Evolutionary conservation across 1,139 yeast genomes (phyloP), one percentile per base, ranked within the genome.

Genomic region (Yamadazyma friedrichii): DNA sequence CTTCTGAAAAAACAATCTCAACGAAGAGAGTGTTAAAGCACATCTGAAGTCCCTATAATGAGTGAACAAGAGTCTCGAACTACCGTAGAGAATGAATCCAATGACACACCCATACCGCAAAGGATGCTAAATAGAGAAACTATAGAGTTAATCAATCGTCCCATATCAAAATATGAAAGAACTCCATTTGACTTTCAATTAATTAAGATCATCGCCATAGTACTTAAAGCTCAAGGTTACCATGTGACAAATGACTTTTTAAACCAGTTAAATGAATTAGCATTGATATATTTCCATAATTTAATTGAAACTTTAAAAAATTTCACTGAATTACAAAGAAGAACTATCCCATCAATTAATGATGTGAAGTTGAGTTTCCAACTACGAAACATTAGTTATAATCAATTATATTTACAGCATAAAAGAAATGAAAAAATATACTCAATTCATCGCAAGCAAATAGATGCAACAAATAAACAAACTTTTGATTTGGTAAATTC

Each of bases 301-400:
- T 48, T 84, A 39, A 58, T 75, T 6, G 53, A 60, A 5, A 65
- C 73, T 35, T 58, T 88, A 33, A 78, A 76, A 42, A 74, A 75
- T 44, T 59, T 80, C 28, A 72, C 84, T 2, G 82, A 78, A 44
- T 62, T 80, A n/a, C 96, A 88, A 59, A 67, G 96, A 50, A 70
- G 95, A 41, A 63, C 70, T 20, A 59, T 60, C 24, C 87, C 93
- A 0, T 67, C 87, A 0, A 61, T 78, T 24, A 69, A 69, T 15
- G 96, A 88, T 57, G 46, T 84, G 3, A 64, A 69, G 26, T 55
- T 82, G 35, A 58, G 82, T 42, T 53, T 84, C 16, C 58, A 67
- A 35, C 67, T 76, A 59, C 75, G 57, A 31, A 64, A 70, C 15
- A 57, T 88, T 31, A 55, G 65, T 6, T 61, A 73, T n/a, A 45